Evolutionary conservation across 2,329 filamentous ascomycete genomes (phyloP), one percentile per base, ranked within the genome.

Genomic region (Didymellaceae sp.): DNA sequence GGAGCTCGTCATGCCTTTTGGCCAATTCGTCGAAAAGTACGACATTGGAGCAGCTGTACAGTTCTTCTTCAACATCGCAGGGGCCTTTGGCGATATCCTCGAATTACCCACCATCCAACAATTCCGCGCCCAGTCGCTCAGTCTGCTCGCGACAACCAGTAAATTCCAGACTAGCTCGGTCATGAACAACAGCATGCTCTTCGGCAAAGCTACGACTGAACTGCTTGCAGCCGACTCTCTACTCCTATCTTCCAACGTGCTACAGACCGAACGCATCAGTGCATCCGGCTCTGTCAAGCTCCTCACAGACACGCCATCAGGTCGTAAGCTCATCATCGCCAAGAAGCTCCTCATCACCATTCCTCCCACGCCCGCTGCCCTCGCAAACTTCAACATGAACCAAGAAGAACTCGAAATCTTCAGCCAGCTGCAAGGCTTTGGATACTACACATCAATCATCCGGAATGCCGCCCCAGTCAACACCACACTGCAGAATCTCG

Each of bases 1-100:
- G 22, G 79, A 80, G 38, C 66, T 83, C 1, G 62, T 78, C n/a
- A 61, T 81, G 13, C 74, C 78, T 2, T 82, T 79, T 44, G 73
- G 76, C 16, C 67, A 80, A 5, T 82, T 82, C 45, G 68, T 78
- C 9, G 58, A 71, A 26, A 82, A 82, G 64, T 77, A 82, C 61
- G 63, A 70, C 13, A 66, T 83, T 4, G 62, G 70, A 6, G 75
- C 71, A 33, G 70, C 77, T 2, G 68, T 80, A 1, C 71, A 68
- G n/a, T 65, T 71, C 6, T 69, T 80, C 13, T 53, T 16, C 4
- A 10, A 11, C 3, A 22, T 44, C 10, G 50, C 37, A 2, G 18
- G 42, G 0, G 59, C 38, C 1, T 14, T 52, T 13, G 57, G 76
- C 13, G 75, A 81, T 52, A 67, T 80, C 28, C 63, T 77, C 5